Evolutionary conservation across 2,329 filamentous ascomycete genomes (phyloP).

Genomic region (Sclerotinia borealis): DNA sequence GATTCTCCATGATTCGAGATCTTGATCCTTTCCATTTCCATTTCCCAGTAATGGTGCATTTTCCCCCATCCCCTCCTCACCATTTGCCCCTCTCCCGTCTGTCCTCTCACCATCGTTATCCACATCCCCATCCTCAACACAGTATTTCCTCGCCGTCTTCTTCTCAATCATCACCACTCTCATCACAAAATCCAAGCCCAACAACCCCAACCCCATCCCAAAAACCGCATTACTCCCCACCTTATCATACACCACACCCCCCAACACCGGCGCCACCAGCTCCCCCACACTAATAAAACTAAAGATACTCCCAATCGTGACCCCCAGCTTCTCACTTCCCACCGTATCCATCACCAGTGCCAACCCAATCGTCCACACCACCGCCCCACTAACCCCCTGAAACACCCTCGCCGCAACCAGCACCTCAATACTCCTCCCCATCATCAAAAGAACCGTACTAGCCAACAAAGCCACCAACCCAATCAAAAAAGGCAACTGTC

Average conservation of each 20-base stretch:
- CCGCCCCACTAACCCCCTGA: constrained; percentile 62
- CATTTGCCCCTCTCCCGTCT: constrained; percentile 16
- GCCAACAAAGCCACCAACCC: constrained; percentile 52
- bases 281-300: constrained; percentile 53
- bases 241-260: constrained; percentile 54
- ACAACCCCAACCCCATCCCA: constrained; percentile 46
- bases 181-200: constrained; percentile 54
- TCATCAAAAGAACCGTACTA: constrained; percentile 59
- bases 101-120: constrained; percentile 18
- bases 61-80: not conserved
- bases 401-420: constrained; percentile 58
- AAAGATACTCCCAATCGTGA: constrained; percentile 56
- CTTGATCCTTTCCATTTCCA: not conserved
- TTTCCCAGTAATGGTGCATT: not conserved
- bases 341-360: constrained; percentile 68
- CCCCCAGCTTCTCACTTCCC: constrained; percentile 52
- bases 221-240: constrained; percentile 55
- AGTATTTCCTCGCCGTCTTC: constrained; percentile 43
- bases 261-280: constrained; percentile 50
- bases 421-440: constrained; percentile 55
- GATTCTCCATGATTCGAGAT: not conserved
- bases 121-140: constrained; percentile 21
- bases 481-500: constrained; percentile 51
- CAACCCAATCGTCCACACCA: constrained; percentile 69
- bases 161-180: constrained; percentile 58